phyloP scores from a whole-genome alignment of 1,284 basidiomycete species.

The Phylloporus sp. region DNA sequence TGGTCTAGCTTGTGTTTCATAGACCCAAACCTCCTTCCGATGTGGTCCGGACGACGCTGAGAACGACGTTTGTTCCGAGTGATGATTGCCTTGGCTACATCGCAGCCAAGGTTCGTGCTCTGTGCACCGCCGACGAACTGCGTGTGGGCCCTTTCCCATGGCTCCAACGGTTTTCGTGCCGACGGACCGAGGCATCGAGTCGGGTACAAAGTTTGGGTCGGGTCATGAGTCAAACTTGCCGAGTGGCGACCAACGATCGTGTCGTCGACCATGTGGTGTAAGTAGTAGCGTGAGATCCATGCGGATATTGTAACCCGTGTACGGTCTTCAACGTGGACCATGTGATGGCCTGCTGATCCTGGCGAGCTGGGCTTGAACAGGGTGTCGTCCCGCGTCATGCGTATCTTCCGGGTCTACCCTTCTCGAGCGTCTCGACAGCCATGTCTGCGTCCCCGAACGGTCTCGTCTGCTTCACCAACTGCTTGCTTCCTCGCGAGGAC shows the following conservation, averaged over 20 bases:
- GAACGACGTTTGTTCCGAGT: neutral
- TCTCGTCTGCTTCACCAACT: constrained; percentile 85
- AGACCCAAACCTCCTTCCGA: constrained; percentile 11
- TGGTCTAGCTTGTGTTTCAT: constrained; percentile 1
- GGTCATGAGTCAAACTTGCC: neutral
- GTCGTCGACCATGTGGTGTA: neutral
- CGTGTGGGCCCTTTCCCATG: neutral
- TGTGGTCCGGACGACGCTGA: constrained; percentile 10
- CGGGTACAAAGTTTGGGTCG: no score
- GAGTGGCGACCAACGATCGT: neutral
- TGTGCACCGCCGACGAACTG: neutral
- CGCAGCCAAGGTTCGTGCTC: neutral
- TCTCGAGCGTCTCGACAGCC: constrained; percentile 7
- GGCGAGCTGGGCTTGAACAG: neutral
- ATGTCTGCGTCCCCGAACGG: constrained; percentile 52
- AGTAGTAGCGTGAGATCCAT: neutral
- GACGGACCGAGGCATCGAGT: no score
- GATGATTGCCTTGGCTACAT: neutral
- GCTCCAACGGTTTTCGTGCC: no score
- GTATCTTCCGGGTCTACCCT: constrained; percentile 5
- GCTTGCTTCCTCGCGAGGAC: constrained; percentile 75
- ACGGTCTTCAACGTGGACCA: constrained; percentile 4
- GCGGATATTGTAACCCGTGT: neutral
- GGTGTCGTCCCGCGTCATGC: neutral
- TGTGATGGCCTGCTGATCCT: constrained; percentile 18